A percentile compares a stretch with the other conserved stretches of the same genome.
These are phyloP conservation scores for Aspergillus carbonarius DNA, from an alignment of 2,329 filamentous ascomycete species.

Conservation along the genomic window DNA sequence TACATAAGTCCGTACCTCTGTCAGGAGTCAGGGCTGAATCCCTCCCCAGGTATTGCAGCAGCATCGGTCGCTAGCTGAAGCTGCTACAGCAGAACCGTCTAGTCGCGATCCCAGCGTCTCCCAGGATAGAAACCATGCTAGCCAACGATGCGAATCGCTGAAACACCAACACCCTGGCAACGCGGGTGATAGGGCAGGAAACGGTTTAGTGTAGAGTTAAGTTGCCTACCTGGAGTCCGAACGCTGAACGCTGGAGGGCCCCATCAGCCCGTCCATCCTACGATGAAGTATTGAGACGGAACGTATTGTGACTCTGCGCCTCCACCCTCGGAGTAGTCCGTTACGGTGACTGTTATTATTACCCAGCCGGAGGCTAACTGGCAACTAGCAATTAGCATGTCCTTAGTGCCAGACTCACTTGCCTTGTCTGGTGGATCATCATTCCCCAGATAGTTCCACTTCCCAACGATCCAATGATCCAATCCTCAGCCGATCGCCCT, in stretches of 20 bases:
- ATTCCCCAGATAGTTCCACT: slow-evolving; percentile 10
- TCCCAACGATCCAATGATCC: neutral
- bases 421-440: slow-evolving; percentile 12
- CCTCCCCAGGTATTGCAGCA: neutral
- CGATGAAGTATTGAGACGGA: neutral
- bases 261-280: neutral
- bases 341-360: neutral
- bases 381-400: neutral
- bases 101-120: neutral
- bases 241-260: neutral
- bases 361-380: neutral
- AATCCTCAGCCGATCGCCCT: neutral
- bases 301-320: neutral
- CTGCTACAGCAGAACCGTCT: neutral
- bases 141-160: neutral
- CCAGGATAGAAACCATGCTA: neutral
- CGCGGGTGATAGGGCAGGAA: neutral
- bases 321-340: neutral
- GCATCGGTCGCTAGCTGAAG: neutral
- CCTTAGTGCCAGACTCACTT: neutral
- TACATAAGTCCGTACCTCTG: neutral
- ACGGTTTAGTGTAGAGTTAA: neutral
- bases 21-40: neutral
- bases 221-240: neutral
- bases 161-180: slow-evolving; percentile 1